phyloP scores from a whole-genome alignment of 305 asterid genomes.

The Solanum hybrid region DNA sequence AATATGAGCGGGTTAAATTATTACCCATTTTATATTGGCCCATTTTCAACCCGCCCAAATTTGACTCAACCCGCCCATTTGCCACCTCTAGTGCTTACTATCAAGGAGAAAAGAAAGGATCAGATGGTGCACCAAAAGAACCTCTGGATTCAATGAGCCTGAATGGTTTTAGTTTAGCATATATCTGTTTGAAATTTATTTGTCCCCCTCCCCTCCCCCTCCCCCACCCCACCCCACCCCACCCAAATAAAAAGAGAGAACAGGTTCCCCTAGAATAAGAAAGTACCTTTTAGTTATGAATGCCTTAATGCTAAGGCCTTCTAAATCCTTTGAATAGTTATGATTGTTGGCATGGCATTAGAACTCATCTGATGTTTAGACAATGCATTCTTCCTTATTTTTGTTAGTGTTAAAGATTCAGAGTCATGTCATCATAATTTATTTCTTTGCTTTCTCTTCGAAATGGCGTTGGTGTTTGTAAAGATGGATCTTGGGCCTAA shows the following conservation, averaged over 20 bases:
- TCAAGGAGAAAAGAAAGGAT: background rate
- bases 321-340: background rate
- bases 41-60: no score
- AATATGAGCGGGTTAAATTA: no score
- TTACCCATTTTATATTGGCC: no score
- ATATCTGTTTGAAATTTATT: background rate
- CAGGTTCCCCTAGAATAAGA: background rate
- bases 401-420: background rate
- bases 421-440: background rate
- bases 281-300: background rate
- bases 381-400: background rate
- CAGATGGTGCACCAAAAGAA: background rate
- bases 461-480: background rate
- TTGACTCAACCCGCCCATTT: no score
- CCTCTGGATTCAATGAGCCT: background rate
- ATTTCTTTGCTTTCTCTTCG: background rate
- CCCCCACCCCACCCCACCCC: background rate
- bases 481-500: background rate
- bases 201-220: no score
- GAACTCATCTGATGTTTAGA: background rate
- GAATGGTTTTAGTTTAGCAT: background rate
- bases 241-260: background rate
- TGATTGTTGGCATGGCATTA: background rate
- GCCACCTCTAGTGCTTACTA: background rate
- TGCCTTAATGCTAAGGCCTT: background rate